Evolutionary conservation across 495 filamentous ascomycete genomes (phyloP), one percentile per base, ranked within the genome.

Genomic region (Melanomma pulvis-pyrius): DNA sequence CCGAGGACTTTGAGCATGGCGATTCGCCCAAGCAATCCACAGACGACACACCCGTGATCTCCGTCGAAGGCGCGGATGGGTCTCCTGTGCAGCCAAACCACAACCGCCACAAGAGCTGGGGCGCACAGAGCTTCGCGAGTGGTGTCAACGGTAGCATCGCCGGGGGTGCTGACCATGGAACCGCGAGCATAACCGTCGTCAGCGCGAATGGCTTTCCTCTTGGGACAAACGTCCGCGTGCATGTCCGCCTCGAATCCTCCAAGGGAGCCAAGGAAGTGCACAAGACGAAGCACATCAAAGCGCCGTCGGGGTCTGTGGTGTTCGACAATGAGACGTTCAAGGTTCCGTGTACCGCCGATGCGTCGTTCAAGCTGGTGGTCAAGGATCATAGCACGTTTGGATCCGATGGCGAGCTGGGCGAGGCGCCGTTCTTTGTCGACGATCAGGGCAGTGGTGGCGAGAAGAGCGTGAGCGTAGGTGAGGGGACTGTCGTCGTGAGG

Each of bases 391-490:
- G 89, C 66, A 90, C 88, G 3, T 92, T 97, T 71, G 86, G 90
- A 41, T 88, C 83, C 41, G 93, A 96, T 71, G 86, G 89, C 48
- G 81, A 86, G 29, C 81, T 98, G 11, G 94, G 94, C 47, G 92
- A 98, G 69, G 83, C 81, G 0, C 67, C 88, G n/a, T 96, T 96
- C 80, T 93, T 96, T 72, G 87, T 98, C 15, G 90, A 90, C 59
- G 93, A 98, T 71, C 87, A 88, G 60, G 87, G 87, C 1, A 32
- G 1, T 17, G 79, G 80, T 0, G 81, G 84, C 41, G 92, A 96
- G 68, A 96, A 93, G 81, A 70, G 81, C 15, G 78, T 98, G 30
- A 79, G 75, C 19, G 85, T 90, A 56, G 92, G 92, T 13, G 79
- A 75, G 22, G 90, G 92, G 11, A 82, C 74, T 2, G 1, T 94